Conservation (phyloP, 2,329 filamentous ascomycete genomes). For the Delphinella strobiligena region DNA sequence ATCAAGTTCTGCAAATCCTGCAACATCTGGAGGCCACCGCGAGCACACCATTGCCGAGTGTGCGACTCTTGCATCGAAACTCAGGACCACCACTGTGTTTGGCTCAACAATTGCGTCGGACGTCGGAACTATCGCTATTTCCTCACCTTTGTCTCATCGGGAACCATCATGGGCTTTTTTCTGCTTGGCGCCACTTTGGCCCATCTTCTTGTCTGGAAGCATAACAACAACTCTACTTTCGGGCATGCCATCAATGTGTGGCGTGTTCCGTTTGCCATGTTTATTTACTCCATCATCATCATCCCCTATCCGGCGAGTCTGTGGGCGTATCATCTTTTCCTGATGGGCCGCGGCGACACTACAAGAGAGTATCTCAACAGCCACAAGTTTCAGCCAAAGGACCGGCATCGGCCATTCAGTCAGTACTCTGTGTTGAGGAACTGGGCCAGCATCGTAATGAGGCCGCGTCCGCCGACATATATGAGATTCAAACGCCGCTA, state of each 20-base stretch:
- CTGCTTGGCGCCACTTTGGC: constrained; percentile 67
- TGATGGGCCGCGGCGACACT: constrained; percentile 84
- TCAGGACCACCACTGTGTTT: constrained; percentile 95
- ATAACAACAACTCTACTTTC: constrained; percentile 54
- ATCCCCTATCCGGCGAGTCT: constrained; percentile 73
- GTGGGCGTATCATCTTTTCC: constrained; percentile 79
- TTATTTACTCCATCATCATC: constrained; percentile 66
- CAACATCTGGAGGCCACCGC: constrained; percentile 91
- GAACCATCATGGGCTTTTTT: constrained; percentile 64
- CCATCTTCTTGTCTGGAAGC: constrained; percentile 64
- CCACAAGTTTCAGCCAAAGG: constrained; percentile 85
- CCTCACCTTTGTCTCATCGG: constrained; percentile 75
- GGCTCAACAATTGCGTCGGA: constrained; percentile 97
- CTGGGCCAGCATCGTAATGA: constrained; percentile 66
- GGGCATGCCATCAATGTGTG: constrained; percentile 55
- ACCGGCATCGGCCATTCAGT: constrained; percentile 82
- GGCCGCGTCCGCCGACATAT: constrained; percentile 79
- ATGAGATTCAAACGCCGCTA: constrained; percentile 73
- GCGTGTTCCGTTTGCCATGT: constrained; percentile 64
- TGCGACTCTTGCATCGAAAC: constrained; percentile 98
- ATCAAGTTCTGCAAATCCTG: constrained; percentile 98
- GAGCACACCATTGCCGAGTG: constrained; percentile 88
- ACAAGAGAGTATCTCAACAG: constrained; percentile 93
- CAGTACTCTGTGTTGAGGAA: constrained; percentile 67
- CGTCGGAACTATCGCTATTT: constrained; percentile 97